phyloP scores from a whole-genome alignment of 2,329 filamentous ascomycete species.

The Lachnellula occidentalis region DNA sequence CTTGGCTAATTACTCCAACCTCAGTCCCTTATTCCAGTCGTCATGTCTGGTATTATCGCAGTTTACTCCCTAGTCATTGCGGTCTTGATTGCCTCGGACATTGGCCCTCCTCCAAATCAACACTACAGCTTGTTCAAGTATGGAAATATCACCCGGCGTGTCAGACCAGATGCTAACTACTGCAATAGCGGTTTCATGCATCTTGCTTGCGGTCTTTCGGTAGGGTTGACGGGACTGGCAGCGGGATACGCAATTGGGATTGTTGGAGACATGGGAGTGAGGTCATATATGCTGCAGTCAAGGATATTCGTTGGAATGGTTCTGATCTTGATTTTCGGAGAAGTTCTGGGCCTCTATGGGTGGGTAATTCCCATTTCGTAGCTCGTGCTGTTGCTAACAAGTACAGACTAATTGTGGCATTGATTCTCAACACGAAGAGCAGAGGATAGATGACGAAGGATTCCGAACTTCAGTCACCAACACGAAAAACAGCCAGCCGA shows the following conservation, averaged over 20 bases:
- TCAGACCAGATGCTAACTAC: slow-evolving; percentile 5
- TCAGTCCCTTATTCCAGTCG: slow-evolving; percentile 76
- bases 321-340: slow-evolving; percentile 94
- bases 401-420: slow-evolving; percentile 76
- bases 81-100: slow-evolving; percentile 88
- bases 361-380: slow-evolving; percentile 41
- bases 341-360: slow-evolving; percentile 96
- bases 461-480: neutral
- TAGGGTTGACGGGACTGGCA: slow-evolving; percentile 86
- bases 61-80: slow-evolving; percentile 97
- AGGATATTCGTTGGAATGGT: slow-evolving; percentile 98
- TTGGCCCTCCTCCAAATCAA: slow-evolving; percentile 62
- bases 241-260: slow-evolving; percentile 96
- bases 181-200: slow-evolving; percentile 77
- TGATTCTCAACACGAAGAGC: slow-evolving; percentile 83
- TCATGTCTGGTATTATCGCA: slow-evolving; percentile 99
- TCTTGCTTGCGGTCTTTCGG: slow-evolving; percentile 81
- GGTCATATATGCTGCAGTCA: slow-evolving; percentile 93
- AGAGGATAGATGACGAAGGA: slow-evolving; percentile 21
- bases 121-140: slow-evolving; percentile 81
- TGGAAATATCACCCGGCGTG: slow-evolving; percentile 28
- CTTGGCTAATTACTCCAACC: slow-evolving; percentile 1
- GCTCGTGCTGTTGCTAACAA: slow-evolving; percentile 10
- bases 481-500: neutral
- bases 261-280: slow-evolving; percentile 89